Percentiles rank a stretch among this genome's conserved stretches.
These are phyloP conservation scores for Kwoniella dendrophila DNA, from an alignment of 768 basidiomycete species.

Conservation along the genomic window DNA sequence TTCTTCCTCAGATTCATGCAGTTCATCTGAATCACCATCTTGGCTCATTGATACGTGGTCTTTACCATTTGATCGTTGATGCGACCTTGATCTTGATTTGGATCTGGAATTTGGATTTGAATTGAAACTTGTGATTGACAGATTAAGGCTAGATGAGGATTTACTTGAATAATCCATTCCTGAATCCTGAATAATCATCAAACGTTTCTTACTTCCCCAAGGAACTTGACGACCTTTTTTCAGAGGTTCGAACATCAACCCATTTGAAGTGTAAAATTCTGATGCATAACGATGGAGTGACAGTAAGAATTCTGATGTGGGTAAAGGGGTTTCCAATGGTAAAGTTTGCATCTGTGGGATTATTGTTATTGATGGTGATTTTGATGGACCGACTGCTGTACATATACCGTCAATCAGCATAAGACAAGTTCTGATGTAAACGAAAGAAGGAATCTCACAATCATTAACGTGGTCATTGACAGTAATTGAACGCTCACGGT, in stretches of 20 bases:
- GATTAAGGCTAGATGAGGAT: not conserved
- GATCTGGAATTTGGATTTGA: not conserved
- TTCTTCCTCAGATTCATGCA: conserved; percentile 16
- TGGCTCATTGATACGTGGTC: no score
- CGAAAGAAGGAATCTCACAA: no score
- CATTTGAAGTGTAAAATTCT: conserved; percentile 20
- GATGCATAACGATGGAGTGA: conserved; percentile 19
- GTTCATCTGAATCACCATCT: conserved; percentile 28
- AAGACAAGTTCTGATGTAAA: no score
- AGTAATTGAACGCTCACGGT: no score
- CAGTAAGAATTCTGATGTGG: conserved; percentile 25
- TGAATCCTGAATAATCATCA: conserved; percentile 17
- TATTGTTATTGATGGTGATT: not conserved
- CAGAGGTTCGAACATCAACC: conserved; percentile 9
- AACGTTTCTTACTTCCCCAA: conserved; percentile 29
- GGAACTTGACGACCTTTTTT: conserved; percentile 15
- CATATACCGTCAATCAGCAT: no score
- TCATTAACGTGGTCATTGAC: no score
- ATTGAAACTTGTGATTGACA: not conserved
- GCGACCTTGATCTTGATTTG: not conserved
- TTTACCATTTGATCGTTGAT: not conserved
- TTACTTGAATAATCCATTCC: no score
- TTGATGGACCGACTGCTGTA: not conserved
- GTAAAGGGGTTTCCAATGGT: not conserved
- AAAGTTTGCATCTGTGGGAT: no score